Base-by-base conservation (phyloP, 768 basidiomycete genomes). In the Kwoniella sp. region DNA sequence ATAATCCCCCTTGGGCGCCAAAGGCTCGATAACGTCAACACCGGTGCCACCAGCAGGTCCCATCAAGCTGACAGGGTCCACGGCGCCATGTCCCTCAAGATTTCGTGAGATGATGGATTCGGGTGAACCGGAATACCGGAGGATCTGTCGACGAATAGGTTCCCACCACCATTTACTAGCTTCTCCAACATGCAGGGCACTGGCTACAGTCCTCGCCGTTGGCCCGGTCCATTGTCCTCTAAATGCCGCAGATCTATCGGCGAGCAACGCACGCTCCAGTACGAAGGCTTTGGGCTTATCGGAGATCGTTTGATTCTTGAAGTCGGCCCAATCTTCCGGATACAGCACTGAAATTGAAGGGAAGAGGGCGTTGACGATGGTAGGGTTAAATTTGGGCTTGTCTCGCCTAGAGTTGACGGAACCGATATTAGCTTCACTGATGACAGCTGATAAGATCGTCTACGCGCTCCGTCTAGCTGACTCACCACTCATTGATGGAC, bases 191-290 rank as follows among this genome's bases (percentile, higher is more conserved):
- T 63, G 63, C n/a, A 72, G 47, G 3, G 90, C 87, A 74, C 87
- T 86, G 1, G 88, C 85, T 0, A 90, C 90, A 0, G 85, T 90
- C 19, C 91, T 83, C 69, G 86, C 88, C 64, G 83, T 83, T 26
- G 82, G 80, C 12, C 88, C 88, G 61, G 89, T 90, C 2, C 85
- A 74, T 2, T 78, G 64, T 0, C 90, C 90, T 2, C 88, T 83
- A 78, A 88, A 88, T 0, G 90, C 84, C 0, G 91, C 91, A 44
- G 87, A 88, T 21, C 91, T 84, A 78, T 92, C 90, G 6, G 86
- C 82, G 55, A 91, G 81, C 8, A 92, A 82, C 2, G 88, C 83
- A 4, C 84, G 82, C 6, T 89, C 87, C 73, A 92, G 89, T 67
- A 86, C 84, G 85, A 86, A 92, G 3, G 86, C 89, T 56, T 66